A percentile compares a stretch with the other conserved stretches of the same genome.
phyloP scores from a whole-genome alignment of 2,329 filamentous ascomycete genomes.

The Aureobasidium lini region DNA sequence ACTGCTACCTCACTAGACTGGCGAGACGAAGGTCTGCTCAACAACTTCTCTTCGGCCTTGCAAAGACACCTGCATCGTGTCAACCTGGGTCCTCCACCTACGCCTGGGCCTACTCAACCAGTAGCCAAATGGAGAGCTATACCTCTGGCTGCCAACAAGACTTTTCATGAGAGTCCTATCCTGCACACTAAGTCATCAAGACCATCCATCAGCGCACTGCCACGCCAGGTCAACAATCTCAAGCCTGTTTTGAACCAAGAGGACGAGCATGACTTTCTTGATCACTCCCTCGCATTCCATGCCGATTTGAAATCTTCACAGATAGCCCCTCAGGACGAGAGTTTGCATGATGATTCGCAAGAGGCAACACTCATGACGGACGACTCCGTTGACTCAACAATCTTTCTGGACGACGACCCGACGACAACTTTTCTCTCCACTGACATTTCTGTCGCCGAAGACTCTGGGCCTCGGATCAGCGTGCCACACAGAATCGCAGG shows the following conservation, averaged over 20 bases:
- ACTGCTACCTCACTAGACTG: slow-evolving; percentile 47
- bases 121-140: slow-evolving; percentile 23
- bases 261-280: slow-evolving; percentile 57
- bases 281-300: slow-evolving; percentile 68
- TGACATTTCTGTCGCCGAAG: slow-evolving; percentile 10
- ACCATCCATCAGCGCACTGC: background rate
- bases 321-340: slow-evolving; percentile 27
- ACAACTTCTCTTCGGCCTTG: slow-evolving; percentile 38
- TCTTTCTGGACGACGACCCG: slow-evolving; percentile 21
- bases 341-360: slow-evolving; percentile 13
- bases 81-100: background rate
- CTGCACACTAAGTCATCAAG: background rate
- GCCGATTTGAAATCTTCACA: slow-evolving; percentile 59
- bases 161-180: slow-evolving; percentile 9
- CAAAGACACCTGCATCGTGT: slow-evolving; percentile 30
- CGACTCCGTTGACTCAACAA: slow-evolving; percentile 26
- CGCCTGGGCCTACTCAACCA: slow-evolving; percentile 16
- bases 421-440: background rate
- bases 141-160: background rate
- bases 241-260: background rate
- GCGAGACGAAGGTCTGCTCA: slow-evolving; percentile 44
- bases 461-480: slow-evolving; percentile 18
- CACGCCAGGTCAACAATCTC: background rate
- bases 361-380: slow-evolving; percentile 31
- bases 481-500: slow-evolving; percentile 22